Base-by-base conservation (phyloP, 2,329 filamentous ascomycete genomes). In the Pseudonectria buxi region DNA sequence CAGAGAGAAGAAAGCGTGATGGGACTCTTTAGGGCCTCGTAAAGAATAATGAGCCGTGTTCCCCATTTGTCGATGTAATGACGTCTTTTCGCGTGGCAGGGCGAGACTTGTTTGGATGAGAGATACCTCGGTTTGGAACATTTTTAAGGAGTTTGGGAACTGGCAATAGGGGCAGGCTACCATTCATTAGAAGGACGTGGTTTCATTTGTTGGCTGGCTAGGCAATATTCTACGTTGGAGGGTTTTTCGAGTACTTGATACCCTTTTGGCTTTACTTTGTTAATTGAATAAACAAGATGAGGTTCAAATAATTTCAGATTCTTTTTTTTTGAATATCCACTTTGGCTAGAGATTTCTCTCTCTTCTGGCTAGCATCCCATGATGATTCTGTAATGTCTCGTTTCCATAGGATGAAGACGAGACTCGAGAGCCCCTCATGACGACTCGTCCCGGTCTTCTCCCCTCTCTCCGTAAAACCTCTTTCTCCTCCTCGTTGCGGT, bases 161-260 rank as follows among this genome's bases (percentile, higher is more conserved):
- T 16, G 16, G 14, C 12, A 15, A 18, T 13, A 18, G 37, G 26
- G 30, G 38, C 16, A 16, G 7, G 11, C 15, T 11, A 10, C 30
- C 16, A 31, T n/a, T 37, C 36, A 37, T 15, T 35, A n/a, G 34
- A 36, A 31, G 32, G 32, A 41, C 32, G 26, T 28, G 30, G 25
- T 26, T 22, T 35, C 15, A 26, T 30, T 36, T 30, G 29, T 28
- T 24, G 28, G 32, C 31, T 38, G 39, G 14, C 33, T 24, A 31
- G 33, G 14, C 14, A 32, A 30, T 34, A 36, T 40, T 44, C 44
- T 33, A 45, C 35, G 33, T 47, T 44, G 41, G 34, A 54, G 47
- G 47, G 46, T 55, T 57, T 54, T 49, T 53, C 50, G 48, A 55
- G 54, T 47, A 56, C 39, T 54, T 55, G 55, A 58, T 58, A 58